Conservation (phyloP, 441 rosid genomes). For the Populus hybrid region DNA sequence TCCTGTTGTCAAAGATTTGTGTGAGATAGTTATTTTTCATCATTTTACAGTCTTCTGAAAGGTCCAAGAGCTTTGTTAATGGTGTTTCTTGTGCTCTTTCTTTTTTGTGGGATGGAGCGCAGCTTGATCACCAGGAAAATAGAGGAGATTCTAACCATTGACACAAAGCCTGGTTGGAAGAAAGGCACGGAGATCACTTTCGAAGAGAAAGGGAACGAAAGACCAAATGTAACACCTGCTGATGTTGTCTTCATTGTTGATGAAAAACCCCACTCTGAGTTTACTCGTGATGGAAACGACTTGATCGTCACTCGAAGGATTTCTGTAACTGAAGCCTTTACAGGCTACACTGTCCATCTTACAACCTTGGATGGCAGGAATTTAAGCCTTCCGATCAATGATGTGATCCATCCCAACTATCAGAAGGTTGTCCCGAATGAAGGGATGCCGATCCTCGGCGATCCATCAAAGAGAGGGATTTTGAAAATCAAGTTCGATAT, state of each 20-base stretch:
- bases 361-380: conserved; percentile 50
- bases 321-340: conserved; percentile 55
- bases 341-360: conserved; percentile 46
- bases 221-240: conserved; percentile 42
- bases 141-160: conserved; percentile 53
- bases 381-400: conserved; percentile 32
- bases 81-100: background rate
- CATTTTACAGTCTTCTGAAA: background rate
- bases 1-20: background rate
- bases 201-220: conserved; percentile 51
- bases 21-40: background rate
- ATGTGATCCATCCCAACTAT: conserved; percentile 42
- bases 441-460: conserved; percentile 60
- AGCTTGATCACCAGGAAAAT: conserved; percentile 21
- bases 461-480: conserved; percentile 50
- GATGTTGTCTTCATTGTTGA: conserved; percentile 55
- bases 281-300: conserved; percentile 62
- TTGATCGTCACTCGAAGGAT: conserved; percentile 42
- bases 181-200: conserved; percentile 60
- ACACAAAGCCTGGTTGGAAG: conserved; percentile 61
- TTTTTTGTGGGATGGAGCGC: background rate
- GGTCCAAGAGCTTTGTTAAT: background rate
- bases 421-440: conserved; percentile 54
- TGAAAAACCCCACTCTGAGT: conserved; percentile 55
- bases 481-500: conserved; percentile 56